Percentiles rank a stretch among this genome's conserved stretches.
These are phyloP conservation scores for Testicularia cyperi DNA, from an alignment of 1,284 basidiomycete genomes.

Conservation along the genomic window DNA sequence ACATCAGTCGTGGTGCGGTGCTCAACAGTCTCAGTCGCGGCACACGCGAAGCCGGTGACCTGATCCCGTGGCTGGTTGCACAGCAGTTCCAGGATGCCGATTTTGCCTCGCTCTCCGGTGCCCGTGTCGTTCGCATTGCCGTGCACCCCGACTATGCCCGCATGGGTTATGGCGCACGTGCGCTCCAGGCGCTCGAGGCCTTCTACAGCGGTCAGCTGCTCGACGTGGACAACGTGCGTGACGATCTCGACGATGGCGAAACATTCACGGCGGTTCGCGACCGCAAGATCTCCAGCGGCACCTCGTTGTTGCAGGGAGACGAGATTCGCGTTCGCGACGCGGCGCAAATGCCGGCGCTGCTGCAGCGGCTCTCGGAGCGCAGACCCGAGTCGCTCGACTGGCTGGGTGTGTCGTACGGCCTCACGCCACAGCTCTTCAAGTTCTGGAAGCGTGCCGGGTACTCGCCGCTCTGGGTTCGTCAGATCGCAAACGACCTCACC, in stretches of 20 bases:
- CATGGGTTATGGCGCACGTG: slow-evolving; percentile 96
- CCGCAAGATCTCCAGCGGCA: slow-evolving; percentile 39
- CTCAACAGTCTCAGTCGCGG: slow-evolving; percentile 81
- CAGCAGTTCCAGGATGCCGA: slow-evolving; percentile 96
- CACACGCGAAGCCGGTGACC: slow-evolving; percentile 82
- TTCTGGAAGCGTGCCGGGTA: slow-evolving; percentile 97
- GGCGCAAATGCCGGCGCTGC: slow-evolving; percentile 83
- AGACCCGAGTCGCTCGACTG: slow-evolving; percentile 91
- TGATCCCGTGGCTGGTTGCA: slow-evolving; percentile 95
- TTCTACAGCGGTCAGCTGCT: slow-evolving; percentile 89
- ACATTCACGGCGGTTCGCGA: slow-evolving; percentile 63
- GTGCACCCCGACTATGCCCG: slow-evolving; percentile 90
- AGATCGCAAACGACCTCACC: slow-evolving; percentile 90
- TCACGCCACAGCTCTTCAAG: slow-evolving; percentile 83
- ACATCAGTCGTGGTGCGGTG: slow-evolving; percentile 82
- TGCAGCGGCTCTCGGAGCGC: slow-evolving; percentile 85
- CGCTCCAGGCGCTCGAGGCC: slow-evolving; percentile 79
- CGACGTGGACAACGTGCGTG: slow-evolving; percentile 65
- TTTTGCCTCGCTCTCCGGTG: slow-evolving; percentile 86
- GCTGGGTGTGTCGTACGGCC: slow-evolving; percentile 91
- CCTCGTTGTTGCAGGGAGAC: slow-evolving; percentile 28
- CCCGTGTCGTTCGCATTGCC: slow-evolving; percentile 87
- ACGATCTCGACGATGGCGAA: slow-evolving; percentile 39
- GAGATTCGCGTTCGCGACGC: slow-evolving; percentile 71
- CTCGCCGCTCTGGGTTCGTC: slow-evolving; percentile 86